Percentiles rank a stretch among this genome's conserved stretches.
Evolutionary conservation across 2,329 filamentous ascomycete genomes (phyloP).

Genomic region (Sarocladiaceae sp.): DNA sequence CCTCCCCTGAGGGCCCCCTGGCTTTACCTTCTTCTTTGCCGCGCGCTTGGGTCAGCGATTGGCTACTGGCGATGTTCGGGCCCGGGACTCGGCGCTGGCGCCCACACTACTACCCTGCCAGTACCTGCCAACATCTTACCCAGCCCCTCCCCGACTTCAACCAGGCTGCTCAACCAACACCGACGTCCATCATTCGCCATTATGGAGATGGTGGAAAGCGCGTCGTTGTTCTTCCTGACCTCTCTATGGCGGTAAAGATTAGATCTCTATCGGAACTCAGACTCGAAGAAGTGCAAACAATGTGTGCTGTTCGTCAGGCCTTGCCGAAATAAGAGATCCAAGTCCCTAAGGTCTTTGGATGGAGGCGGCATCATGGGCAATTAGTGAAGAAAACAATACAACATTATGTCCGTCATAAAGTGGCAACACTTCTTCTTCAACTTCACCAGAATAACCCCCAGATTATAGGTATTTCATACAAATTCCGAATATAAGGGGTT

Average conservation of each 20-base stretch:
- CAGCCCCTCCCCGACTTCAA: background rate
- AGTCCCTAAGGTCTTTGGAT: conserved; percentile 9
- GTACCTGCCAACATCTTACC: background rate
- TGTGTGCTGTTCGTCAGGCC: conserved; percentile 2
- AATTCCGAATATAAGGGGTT: background rate
- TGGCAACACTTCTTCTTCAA: background rate
- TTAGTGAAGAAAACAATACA: conserved; percentile 7
- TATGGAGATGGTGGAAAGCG: conserved; percentile 3
- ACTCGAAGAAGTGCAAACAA: conserved; percentile 9
- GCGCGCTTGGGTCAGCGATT: background rate
- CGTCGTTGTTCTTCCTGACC: background rate
- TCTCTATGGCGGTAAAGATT: conserved; percentile 4
- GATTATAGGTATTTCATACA: conserved; percentile 1
- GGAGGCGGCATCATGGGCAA: background rate
- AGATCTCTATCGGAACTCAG: background rate
- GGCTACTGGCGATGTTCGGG: background rate
- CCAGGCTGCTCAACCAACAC: background rate
- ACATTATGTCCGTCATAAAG: background rate
- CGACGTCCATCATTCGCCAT: conserved; percentile 3
- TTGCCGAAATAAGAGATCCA: conserved; percentile 6
- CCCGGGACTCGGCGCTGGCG: background rate
- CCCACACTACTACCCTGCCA: background rate
- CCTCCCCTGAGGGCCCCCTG: too few species aligned
- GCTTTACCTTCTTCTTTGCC: background rate
- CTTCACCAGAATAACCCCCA: conserved; percentile 1